Evolutionary conservation across 2,329 filamentous ascomycete genomes (phyloP), one percentile per base, ranked within the genome.

Genomic region (Berkeleyomyces rouxiae): DNA sequence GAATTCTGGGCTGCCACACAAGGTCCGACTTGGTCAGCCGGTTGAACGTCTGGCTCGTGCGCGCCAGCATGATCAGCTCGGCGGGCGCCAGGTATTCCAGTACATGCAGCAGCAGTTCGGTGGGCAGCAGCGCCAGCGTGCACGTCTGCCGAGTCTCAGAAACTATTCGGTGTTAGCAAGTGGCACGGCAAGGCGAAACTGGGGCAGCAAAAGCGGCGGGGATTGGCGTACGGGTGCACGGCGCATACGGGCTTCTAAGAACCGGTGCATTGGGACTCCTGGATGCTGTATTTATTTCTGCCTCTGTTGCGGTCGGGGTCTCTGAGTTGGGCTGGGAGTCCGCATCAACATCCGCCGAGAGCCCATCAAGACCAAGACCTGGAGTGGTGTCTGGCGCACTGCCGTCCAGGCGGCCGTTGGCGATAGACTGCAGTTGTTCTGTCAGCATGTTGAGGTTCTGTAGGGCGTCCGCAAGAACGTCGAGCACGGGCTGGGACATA

Each of bases 101-200:
- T 57, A 96, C 83, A n/a, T 80, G 74, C 67, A 87, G 80, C 40
- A 95, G 76, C 7, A 96, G 77, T 71, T 96, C 91, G 10, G 82
- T 72, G 0, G 91, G 91, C 0, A 96, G 78, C 23, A 72, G 70
- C 39, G 83, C 70, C 6, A 88, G 59, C 5, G 16, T 11, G 36
- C 13, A 51, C 4, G 42, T n/a, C 31, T 59, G 44, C 6, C 53
- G 16, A n/a, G 47, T n/a, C 3, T 61, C 59, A 23, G 59, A 5
- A 10, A 39, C 47, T 61, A 39, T 51, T 42, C 9, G 33, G 7
- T 55, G 51, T 55, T 55, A 55, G 51, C n/a, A 36, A 39, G 33
- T 36, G 7, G 43, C 43, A 23, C 43, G 16, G 43, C 1, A n/a
- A 11, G 43, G 43, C 43, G 43, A 4, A n/a, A 11, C 43, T n/a